Evolutionary conservation across 371 early-diverging fungal genomes (phyloP), one percentile per base, ranked within the genome.

Genomic region (Rhizomucor pusillus): DNA sequence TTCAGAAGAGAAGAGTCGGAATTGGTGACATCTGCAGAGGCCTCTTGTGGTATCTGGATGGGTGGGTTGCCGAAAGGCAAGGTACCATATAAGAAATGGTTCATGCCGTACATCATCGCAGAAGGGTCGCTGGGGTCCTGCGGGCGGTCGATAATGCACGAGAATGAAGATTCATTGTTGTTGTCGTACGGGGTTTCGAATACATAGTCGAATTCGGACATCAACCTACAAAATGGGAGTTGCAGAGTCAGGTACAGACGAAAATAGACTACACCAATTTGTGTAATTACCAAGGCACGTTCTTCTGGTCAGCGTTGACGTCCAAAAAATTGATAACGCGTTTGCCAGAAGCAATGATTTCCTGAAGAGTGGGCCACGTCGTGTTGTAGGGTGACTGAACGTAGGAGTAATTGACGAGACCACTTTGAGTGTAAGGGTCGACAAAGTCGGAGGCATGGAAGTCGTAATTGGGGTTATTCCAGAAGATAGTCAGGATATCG

Each of bases 401-500:
- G 51, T 78, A 77, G 1, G 67, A 63, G 50, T 84, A 87, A 6
- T 75, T 62, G 29, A 66, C 60, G n/a, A 91, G 59, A 20, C 86
- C 86, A 11, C 85, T 80, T 14, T 71, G 63, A 18, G 66, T 34
- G 50, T 89, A 90, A 22, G 74, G 65, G 23, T 75, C 68, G 40
- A 66, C 60, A 49, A 87, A 86, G 5, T 73, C 71, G 16, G 66
- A 47, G 5, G 82, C 62, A 16, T 65, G 20, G 43, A 88, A 82
- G 3, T 63, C 65, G 5, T 55, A 36, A 53, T 62, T 77, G 25
- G 73, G 67, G 57, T 86, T 89, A 59, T 89, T 89, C 71, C 90
- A 77, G 62, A 87, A 77, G 52, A 90, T 83, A 11, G 88, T 85
- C 18, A 90, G 41, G 9, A 90, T 85, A 57, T 90, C 89, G 58